A percentile compares a stretch with the other conserved stretches of the same genome.
These are phyloP conservation scores for Candida qinlingensis DNA, from an alignment of 805 yeast species.

Conservation along the genomic window DNA sequence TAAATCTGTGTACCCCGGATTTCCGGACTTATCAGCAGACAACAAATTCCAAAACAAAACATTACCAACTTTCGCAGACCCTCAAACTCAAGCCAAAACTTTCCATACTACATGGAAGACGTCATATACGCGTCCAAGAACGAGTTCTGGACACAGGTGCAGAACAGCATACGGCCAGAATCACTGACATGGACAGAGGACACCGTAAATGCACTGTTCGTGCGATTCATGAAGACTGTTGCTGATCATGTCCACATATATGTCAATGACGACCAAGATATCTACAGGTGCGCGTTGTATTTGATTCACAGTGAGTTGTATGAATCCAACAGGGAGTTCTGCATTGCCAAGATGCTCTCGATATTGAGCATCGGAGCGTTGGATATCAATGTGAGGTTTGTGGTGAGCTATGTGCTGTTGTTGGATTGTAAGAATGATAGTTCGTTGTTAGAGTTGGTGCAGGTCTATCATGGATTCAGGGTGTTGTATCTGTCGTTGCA, in stretches of 20 bases:
- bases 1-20: no score
- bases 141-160: slow-evolving; percentile 20
- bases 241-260: slow-evolving; percentile 22
- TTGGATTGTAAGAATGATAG: slow-evolving; percentile 40
- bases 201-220: slow-evolving; percentile 18
- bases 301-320: slow-evolving; percentile 32
- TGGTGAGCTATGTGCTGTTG: slow-evolving; percentile 39
- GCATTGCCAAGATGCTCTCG: slow-evolving; percentile 45
- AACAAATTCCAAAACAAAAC: neutral
- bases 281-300: slow-evolving; percentile 31
- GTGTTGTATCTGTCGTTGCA: slow-evolving; percentile 39
- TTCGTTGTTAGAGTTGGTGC: slow-evolving; percentile 38
- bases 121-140: slow-evolving; percentile 12
- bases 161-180: slow-evolving; percentile 11
- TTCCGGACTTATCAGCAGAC: no score
- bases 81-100: neutral
- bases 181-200: slow-evolving; percentile 6
- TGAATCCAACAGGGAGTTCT: slow-evolving; percentile 35
- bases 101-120: slow-evolving; percentile 12
- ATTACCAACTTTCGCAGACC: neutral
- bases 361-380: slow-evolving; percentile 33
- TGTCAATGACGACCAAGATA: slow-evolving; percentile 25
- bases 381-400: slow-evolving; percentile 33
- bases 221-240: slow-evolving; percentile 18
- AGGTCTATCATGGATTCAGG: slow-evolving; percentile 43